These are phyloP conservation scores for Septoria petroselini DNA, from an alignment of 2,329 filamentous ascomycete species.

Conservation along the genomic window DNA sequence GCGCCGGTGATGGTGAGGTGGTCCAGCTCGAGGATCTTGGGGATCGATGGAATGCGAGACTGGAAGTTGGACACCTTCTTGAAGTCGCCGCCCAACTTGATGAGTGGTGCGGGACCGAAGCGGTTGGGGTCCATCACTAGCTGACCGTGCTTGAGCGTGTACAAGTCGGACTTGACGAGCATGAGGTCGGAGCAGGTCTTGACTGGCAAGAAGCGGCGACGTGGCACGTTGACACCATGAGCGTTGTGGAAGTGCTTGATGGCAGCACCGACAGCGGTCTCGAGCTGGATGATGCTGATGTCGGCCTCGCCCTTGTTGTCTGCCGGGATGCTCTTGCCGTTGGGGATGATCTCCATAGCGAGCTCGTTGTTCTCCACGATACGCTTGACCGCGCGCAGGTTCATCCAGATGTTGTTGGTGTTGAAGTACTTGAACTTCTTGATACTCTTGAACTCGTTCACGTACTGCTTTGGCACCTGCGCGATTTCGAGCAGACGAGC, in stretches of 20 bases:
- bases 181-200: constrained; percentile 99
- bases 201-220: constrained; percentile 96
- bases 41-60: constrained; percentile 80
- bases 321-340: constrained; percentile 95
- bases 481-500: constrained; percentile 97
- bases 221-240: constrained; percentile 97
- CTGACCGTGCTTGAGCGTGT: constrained; percentile 98
- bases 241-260: constrained; percentile 99
- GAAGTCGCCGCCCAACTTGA: constrained; percentile 98
- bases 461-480: constrained; percentile 98
- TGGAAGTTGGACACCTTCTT: constrained; percentile 99
- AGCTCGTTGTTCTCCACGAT: constrained; percentile 98
- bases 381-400: constrained; percentile 94
- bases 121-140: constrained; percentile 94
- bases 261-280: constrained; percentile 96
- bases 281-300: constrained; percentile 93
- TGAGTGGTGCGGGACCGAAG: constrained; percentile 93
- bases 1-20: constrained; percentile 97
- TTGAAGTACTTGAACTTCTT: constrained; percentile 99
- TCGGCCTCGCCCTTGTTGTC: constrained; percentile 99
- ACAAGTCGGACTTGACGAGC: constrained; percentile 99
- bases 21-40: constrained; percentile 86
- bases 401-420: constrained; percentile 99
- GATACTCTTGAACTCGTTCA: constrained; percentile 99
- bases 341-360: constrained; percentile 99